phyloP scores from a whole-genome alignment of 2,329 filamentous ascomycete genomes.

The Metarhizium anisopliae region DNA sequence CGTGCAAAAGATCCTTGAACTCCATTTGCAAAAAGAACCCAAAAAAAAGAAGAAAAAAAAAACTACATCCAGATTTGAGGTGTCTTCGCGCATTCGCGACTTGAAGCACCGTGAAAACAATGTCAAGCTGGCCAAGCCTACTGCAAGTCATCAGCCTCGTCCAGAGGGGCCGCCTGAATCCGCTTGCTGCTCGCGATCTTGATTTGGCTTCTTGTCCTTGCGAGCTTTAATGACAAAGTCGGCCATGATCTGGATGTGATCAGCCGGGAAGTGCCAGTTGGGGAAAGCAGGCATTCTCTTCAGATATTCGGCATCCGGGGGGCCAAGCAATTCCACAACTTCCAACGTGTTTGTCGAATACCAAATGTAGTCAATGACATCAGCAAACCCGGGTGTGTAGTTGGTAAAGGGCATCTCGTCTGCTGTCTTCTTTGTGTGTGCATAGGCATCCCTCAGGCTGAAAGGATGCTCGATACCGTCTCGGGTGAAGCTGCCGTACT shows the following conservation, averaged over 20 bases:
- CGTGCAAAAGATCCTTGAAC: constrained; percentile 23
- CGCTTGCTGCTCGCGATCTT: constrained; percentile 46
- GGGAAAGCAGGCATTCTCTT: constrained; percentile 85
- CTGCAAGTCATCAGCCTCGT: constrained; percentile 15
- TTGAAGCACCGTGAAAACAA: constrained; percentile 3
- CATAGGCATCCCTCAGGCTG: constrained; percentile 84
- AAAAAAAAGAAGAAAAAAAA: constrained; percentile 19
- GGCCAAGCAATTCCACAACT: constrained; percentile 73
- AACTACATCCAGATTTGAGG: constrained; percentile 29
- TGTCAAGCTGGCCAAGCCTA: constrained; percentile 1
- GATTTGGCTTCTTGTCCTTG: constrained; percentile 66
- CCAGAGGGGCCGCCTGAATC: constrained; percentile 43
- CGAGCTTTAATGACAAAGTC: constrained; percentile 84
- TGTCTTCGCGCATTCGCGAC: background rate
- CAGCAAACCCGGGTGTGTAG: constrained; percentile 87
- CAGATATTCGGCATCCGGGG: constrained; percentile 78
- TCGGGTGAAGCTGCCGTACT: constrained; percentile 88
- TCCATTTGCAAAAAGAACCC: constrained; percentile 30
- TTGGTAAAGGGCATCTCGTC: constrained; percentile 91
- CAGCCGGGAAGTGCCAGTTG: constrained; percentile 88
- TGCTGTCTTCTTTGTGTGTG: constrained; percentile 68
- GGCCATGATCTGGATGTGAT: constrained; percentile 82
- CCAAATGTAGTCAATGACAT: constrained; percentile 96
- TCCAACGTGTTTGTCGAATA: constrained; percentile 87
- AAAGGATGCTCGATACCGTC: constrained; percentile 94